Base-by-base conservation (phyloP, 73 alveolate species). In the Diophrys sp. region DNA sequence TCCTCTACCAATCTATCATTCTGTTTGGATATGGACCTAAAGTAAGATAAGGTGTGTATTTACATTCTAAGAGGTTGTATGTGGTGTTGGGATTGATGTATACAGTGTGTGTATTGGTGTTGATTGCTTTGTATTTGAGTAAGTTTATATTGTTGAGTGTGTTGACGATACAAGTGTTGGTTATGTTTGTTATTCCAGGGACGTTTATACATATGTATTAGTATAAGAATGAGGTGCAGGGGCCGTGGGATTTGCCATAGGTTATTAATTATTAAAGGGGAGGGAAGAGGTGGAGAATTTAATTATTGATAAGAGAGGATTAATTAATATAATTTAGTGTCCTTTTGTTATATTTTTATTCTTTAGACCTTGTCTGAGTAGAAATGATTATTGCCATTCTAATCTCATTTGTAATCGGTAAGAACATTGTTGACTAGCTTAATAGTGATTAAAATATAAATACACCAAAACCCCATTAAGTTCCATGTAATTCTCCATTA, bases 171-270 rank as follows among this genome's bases (percentile, higher is more conserved):
- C 18, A 44, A 18, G 18, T 73, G 0, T 81, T 81, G 44, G 70
- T 81, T 14, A 29, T 81, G 1, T 2, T 81, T 68, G 54, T 81
- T 2, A 29, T 74, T 11, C 89, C 89, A 23, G 62, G 14, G 33
- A 55, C 73, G 1, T 81, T 81, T 81, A 81, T 81, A 54, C 56
- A 81, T 56, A 81, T 81, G n/a, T 81, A 81, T 56, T 70, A 81
- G 72, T 81, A 71, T 73, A 81, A 81, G 74, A 81, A 81, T 56
- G 89, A 81, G 53, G 73, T 81, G 29, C 78, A 73, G 33, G 89
- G 89, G 1, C 89, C 89, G 1, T 81, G 89, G 89, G 89, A 81
- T 56, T 29, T 72, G 1, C 89, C 89, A 11, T 44, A 81, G 5
- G 78, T 81, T 23, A 73, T 11, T 44, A 44, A 18, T 18, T 44